Conservation (phyloP, 2,329 filamentous ascomycete species). For the Clonostachys solani region DNA sequence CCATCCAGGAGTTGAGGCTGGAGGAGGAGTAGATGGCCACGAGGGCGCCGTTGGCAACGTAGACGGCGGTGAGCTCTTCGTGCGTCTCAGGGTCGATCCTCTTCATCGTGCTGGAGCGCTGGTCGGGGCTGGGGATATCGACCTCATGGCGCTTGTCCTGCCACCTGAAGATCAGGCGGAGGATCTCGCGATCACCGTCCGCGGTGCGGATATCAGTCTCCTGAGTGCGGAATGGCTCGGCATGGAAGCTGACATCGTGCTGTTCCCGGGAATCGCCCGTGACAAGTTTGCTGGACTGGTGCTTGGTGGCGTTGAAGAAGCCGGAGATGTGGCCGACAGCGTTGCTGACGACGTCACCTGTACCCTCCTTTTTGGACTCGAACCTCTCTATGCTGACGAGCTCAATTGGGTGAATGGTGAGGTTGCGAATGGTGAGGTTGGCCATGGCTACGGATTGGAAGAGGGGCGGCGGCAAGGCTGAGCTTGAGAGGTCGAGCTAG, state of each 20-base stretch:
- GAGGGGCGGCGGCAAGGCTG: no score
- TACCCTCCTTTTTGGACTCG: slow-evolving; percentile 40
- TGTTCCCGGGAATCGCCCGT: slow-evolving; percentile 57
- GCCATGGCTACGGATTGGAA: slow-evolving; percentile 28
- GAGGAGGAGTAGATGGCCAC: slow-evolving; percentile 68
- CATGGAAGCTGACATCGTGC: slow-evolving; percentile 53
- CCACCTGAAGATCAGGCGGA: slow-evolving; percentile 71
- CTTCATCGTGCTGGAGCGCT: slow-evolving; percentile 56
- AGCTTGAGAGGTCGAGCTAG: no score
- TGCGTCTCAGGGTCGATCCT: slow-evolving; percentile 43
- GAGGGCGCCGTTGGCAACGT: slow-evolving; percentile 50
- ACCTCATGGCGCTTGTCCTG: slow-evolving; percentile 57
- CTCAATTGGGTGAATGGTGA: slow-evolving; percentile 69
- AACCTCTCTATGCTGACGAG: slow-evolving; percentile 74
- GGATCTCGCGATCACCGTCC: slow-evolving; percentile 57
- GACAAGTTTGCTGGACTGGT: slow-evolving; percentile 18
- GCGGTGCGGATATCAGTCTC: slow-evolving; percentile 52
- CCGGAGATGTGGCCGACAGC: slow-evolving; percentile 35
- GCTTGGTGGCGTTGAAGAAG: slow-evolving; percentile 36
- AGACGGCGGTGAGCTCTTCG: slow-evolving; percentile 63
- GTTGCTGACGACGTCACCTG: slow-evolving; percentile 37
- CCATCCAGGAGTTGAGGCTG: slow-evolving; percentile 76
- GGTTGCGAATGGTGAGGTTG: slow-evolving; percentile 72
- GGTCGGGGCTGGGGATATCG: slow-evolving; percentile 62
- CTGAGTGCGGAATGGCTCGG: slow-evolving; percentile 66